A percentile compares a stretch with the other conserved stretches of the same genome.
Conservation (phyloP, 768 basidiomycete genomes). For the Coprinopsis cinerea region DNA sequence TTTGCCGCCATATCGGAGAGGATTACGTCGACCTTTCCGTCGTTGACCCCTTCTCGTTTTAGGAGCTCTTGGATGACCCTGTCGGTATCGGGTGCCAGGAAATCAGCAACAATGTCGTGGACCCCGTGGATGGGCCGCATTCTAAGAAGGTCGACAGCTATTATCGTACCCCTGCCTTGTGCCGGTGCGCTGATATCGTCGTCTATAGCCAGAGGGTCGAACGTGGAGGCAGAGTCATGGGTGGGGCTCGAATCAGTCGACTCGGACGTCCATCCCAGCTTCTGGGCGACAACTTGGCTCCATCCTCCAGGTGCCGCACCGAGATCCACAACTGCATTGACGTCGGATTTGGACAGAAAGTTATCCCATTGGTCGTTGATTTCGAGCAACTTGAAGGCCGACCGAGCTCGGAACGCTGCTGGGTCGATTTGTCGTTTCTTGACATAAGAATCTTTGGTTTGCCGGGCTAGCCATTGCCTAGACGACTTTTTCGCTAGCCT, state of each 20-base stretch:
- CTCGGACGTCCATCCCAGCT: conserved; percentile 34
- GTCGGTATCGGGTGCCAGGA: conserved; percentile 52
- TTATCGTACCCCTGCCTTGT: conserved; percentile 41
- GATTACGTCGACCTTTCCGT: conserved; percentile 65
- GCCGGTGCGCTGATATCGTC: conserved; percentile 9
- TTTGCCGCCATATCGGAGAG: conserved; percentile 91
- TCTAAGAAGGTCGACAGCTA: conserved; percentile 77
- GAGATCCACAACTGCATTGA: conserved; percentile 71
- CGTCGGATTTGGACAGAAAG: conserved; percentile 47
- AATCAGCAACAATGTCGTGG: conserved; percentile 69
- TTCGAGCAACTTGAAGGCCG: conserved; percentile 89
- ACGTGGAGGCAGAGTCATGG: conserved; percentile 16
- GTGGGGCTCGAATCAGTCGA: not conserved
- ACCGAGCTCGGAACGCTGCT: conserved; percentile 67
- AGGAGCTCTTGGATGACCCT: conserved; percentile 35
- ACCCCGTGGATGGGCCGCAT: conserved; percentile 74
- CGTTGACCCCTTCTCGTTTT: conserved; percentile 19
- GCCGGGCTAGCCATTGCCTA: conserved; percentile 57
- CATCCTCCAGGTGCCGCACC: conserved; percentile 94
- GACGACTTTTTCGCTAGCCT: conserved; percentile 10
- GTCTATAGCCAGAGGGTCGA: conserved; percentile 42
- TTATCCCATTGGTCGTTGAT: conserved; percentile 52
- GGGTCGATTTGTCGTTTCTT: conserved; percentile 32
- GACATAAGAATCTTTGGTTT: conserved; percentile 67
- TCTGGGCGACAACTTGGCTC: conserved; percentile 76